Evolutionary conservation across 306 rosid species (phyloP).

Genomic region (Begonia loranthoides): DNA sequence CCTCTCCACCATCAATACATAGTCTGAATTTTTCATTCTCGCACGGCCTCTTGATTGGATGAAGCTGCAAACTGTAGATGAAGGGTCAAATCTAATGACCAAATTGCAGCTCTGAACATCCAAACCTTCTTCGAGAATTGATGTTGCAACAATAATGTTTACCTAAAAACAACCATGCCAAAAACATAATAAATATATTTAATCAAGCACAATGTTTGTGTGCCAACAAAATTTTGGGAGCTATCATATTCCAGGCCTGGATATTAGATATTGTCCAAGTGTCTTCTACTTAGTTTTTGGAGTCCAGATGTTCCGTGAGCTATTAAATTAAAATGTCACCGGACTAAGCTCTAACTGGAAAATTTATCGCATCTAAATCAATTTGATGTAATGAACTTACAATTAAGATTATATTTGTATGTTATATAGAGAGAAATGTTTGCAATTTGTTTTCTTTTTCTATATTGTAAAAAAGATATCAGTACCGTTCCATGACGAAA

Average conservation of each 20-base stretch:
- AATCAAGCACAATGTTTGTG: too few relatives aligned
- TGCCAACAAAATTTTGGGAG: too few relatives aligned
- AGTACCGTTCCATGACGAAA: slow-evolving; percentile 66
- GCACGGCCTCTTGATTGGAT: slow-evolving; percentile 95
- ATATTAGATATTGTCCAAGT: too few relatives aligned
- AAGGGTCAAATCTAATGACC: slow-evolving; percentile 85
- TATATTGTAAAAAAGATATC: too few relatives aligned
- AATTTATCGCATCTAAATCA: too few relatives aligned
- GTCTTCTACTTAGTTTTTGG: too few relatives aligned
- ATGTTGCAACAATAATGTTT: slow-evolving; percentile 82
- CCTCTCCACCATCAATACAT: slow-evolving; percentile 68
- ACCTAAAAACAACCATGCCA: slow-evolving; percentile 31
- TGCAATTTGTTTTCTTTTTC: too few relatives aligned
- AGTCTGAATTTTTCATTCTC: slow-evolving; percentile 64
- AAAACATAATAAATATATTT: neutral
- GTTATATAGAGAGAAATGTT: neutral
- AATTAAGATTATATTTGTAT: neutral
- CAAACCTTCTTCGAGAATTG: slow-evolving; percentile 92
- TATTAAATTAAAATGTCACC: too few relatives aligned
- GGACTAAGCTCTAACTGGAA: too few relatives aligned
- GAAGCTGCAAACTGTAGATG: slow-evolving; percentile 68
- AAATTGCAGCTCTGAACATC: slow-evolving; percentile 84
- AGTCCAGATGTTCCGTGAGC: too few relatives aligned
- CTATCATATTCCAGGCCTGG: too few relatives aligned
- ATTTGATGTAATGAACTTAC: too few relatives aligned